Evolutionary conservation across 225 moss, liverwort and hornwort species (phyloP).

Genomic region (Straminergon stramineum): DNA sequence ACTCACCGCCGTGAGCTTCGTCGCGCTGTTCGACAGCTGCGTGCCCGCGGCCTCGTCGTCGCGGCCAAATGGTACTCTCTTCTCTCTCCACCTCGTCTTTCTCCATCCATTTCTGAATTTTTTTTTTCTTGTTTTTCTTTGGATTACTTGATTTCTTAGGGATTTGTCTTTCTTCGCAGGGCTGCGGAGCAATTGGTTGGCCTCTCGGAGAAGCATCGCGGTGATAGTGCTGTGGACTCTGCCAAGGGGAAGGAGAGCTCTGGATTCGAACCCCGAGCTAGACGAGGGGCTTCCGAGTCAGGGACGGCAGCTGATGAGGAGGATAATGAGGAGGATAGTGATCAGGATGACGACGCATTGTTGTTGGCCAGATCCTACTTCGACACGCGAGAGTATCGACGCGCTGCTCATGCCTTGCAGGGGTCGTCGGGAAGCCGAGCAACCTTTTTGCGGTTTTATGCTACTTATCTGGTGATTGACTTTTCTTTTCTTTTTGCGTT

Average conservation of each 20-base stretch:
- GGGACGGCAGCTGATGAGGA: constrained; percentile 33
- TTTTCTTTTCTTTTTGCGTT: neutral
- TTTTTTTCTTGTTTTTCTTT: neutral
- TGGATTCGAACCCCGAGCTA: constrained; percentile 40
- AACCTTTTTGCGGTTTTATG: constrained; percentile 80
- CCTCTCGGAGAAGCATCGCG: constrained; percentile 49
- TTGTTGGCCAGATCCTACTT: constrained; percentile 78
- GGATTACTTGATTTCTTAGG: neutral
- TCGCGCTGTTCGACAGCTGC: constrained; percentile 73
- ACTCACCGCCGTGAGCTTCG: constrained; percentile 70
- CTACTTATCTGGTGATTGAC: constrained; percentile 78
- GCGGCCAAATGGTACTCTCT: constrained; percentile 56
- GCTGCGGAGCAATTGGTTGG: constrained; percentile 92
- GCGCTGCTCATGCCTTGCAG: constrained; percentile 75
- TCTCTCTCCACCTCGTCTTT: neutral
- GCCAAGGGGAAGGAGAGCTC: constrained; percentile 42
- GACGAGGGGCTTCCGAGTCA: constrained; percentile 1
- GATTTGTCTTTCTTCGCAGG: constrained; percentile 28
- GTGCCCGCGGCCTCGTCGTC: constrained; percentile 63
- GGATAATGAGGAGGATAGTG: constrained; percentile 49
- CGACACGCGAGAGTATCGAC: constrained; percentile 80
- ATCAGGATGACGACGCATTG: constrained; percentile 70
- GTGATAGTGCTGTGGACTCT: constrained; percentile 18
- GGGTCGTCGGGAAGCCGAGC: constrained; percentile 62
- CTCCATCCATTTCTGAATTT: neutral